phyloP scores from a whole-genome alignment of 495 filamentous ascomycete genomes.

The Talaromyces borbonicus region DNA sequence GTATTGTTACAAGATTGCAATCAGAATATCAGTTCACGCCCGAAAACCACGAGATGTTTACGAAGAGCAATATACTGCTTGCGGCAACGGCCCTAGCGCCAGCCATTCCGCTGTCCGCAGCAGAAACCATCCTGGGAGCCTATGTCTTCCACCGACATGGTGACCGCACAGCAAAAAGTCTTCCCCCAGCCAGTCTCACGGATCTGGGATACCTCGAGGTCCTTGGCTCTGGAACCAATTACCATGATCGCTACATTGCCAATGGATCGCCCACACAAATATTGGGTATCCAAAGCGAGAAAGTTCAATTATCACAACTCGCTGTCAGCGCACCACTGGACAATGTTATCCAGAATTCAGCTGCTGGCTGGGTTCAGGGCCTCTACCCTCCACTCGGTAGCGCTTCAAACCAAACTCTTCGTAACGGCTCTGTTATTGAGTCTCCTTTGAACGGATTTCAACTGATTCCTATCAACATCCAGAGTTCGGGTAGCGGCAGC shows the following conservation, averaged over 20 bases:
- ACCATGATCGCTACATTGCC: constrained; percentile 51
- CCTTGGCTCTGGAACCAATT: constrained; percentile 51
- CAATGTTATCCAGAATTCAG: constrained; percentile 51
- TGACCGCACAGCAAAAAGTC: constrained; percentile 48
- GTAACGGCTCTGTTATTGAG: constrained; percentile 42
- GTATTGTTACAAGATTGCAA: too few relatives aligned
- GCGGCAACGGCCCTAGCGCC: background rate
- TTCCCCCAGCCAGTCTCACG: constrained; percentile 44
- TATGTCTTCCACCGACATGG: constrained; percentile 59
- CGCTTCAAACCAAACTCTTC: constrained; percentile 27
- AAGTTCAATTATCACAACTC: constrained; percentile 51
- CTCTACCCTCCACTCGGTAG: constrained; percentile 51
- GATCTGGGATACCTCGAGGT: constrained; percentile 53
- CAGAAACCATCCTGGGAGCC: constrained; percentile 49
- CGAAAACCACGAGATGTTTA: too few relatives aligned
- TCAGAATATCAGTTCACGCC: too few relatives aligned
- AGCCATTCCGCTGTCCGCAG: constrained; percentile 6
- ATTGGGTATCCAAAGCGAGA: constrained; percentile 42
- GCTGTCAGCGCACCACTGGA: constrained; percentile 47
- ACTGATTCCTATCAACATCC: constrained; percentile 41
- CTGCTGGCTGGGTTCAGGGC: constrained; percentile 49
- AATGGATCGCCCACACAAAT: constrained; percentile 40
- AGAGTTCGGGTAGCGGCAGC: constrained; percentile 33
- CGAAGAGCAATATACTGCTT: constrained; percentile 1
- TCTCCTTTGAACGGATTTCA: constrained; percentile 52